These are phyloP conservation scores for Saturnispora bothae DNA, from an alignment of 805 yeast genomes.

Conservation along the genomic window DNA sequence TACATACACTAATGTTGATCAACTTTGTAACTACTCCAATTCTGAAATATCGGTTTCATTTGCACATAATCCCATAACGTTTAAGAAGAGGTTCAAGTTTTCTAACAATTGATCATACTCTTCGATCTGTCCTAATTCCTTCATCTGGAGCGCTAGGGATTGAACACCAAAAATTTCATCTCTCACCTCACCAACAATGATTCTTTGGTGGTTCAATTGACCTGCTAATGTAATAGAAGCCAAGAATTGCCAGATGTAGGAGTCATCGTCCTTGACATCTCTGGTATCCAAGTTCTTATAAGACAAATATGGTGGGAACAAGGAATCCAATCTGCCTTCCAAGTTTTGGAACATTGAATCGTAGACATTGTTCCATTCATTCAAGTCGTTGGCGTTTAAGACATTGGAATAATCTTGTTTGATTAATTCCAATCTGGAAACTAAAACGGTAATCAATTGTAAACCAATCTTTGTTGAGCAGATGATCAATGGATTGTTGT, in stretches of 20 bases:
- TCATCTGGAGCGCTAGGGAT: conserved; percentile 52
- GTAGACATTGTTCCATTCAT: conserved; percentile 71
- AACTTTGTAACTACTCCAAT: conserved; percentile 23
- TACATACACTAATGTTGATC: too few relatives aligned
- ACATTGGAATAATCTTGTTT: conserved; percentile 58
- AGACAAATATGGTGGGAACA: conserved; percentile 64
- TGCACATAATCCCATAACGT: conserved; percentile 93
- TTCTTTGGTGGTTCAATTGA: conserved; percentile 79
- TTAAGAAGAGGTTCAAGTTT: conserved; percentile 83
- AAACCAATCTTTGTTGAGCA: conserved; percentile 70
- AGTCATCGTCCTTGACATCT: conserved; percentile 40
- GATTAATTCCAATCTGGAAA: conserved; percentile 85
- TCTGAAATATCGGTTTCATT: conserved; percentile 83
- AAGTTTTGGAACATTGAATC: conserved; percentile 70
- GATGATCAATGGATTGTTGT: conserved; percentile 61
- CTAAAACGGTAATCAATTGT: conserved; percentile 77
- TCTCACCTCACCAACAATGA: conserved; percentile 88
- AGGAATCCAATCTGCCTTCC: conserved; percentile 63
- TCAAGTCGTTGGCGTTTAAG: conserved; percentile 43
- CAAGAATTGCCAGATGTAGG: conserved; percentile 93
- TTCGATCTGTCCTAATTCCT: conserved; percentile 29
- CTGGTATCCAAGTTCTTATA: conserved; percentile 20
- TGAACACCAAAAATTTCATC: conserved; percentile 87
- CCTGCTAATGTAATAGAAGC: conserved; percentile 92
- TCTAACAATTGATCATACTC: conserved; percentile 46